phyloP scores from a whole-genome alignment of 1,284 basidiomycete species.

The Ceratobasidium sp. region DNA sequence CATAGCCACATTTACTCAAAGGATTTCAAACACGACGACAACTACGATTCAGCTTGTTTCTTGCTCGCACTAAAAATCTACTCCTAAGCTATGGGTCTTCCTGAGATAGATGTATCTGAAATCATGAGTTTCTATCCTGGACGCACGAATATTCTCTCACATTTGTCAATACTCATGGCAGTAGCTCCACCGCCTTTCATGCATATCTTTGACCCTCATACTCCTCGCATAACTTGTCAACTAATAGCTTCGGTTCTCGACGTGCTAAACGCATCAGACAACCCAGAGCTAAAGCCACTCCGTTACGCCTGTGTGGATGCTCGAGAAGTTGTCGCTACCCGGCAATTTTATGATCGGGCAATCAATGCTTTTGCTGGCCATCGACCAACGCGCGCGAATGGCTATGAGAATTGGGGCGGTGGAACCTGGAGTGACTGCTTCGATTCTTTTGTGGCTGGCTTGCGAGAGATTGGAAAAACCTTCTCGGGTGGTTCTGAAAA shows the following conservation, averaged over 20 bases:
- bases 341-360: constrained; percentile 76
- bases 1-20: constrained; percentile 12
- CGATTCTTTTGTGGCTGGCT: constrained; percentile 76
- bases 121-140: constrained; percentile 54
- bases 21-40: too few relatives aligned
- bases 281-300: constrained; percentile 20
- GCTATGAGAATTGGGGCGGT: constrained; percentile 69
- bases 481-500: constrained; percentile 52
- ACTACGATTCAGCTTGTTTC: too few relatives aligned
- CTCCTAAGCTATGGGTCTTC: not conserved
- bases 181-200: constrained; percentile 74
- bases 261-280: constrained; percentile 3
- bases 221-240: constrained; percentile 61
- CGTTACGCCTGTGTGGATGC: constrained; percentile 68
- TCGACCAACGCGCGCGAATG: constrained; percentile 70
- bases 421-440: constrained; percentile 70
- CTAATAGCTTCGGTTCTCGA: constrained; percentile 43
- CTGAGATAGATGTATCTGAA: constrained; percentile 10
- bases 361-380: constrained; percentile 72
- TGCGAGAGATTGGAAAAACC: constrained; percentile 58
- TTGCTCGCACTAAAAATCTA: not conserved
- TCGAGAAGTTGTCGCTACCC: constrained; percentile 73
- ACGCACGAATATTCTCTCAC: constrained; percentile 55
- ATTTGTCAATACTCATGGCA: constrained; percentile 66
- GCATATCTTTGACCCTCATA: constrained; percentile 75